Evolutionary conservation across 805 yeast species (phyloP).

Genomic region (Cyberlindnera saturnus): DNA sequence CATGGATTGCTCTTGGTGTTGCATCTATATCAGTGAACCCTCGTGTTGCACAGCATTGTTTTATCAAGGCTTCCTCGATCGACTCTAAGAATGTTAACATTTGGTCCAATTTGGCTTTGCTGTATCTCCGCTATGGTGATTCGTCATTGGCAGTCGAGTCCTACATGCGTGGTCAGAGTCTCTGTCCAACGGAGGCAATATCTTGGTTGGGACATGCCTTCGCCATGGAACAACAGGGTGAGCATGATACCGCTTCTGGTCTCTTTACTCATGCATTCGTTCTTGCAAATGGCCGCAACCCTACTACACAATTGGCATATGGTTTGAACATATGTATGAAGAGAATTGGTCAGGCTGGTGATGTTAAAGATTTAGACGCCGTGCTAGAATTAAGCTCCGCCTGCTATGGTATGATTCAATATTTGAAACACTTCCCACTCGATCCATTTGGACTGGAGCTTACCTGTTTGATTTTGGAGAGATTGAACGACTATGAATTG

Average conservation of each 20-base stretch:
- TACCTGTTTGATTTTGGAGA: slow-evolving; percentile 55
- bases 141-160: slow-evolving; percentile 66
- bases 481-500: slow-evolving; percentile 53
- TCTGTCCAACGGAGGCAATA: slow-evolving; percentile 67
- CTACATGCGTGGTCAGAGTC: slow-evolving; percentile 66
- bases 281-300: slow-evolving; percentile 67
- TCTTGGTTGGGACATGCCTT: slow-evolving; percentile 90
- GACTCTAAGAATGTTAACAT: slow-evolving; percentile 60
- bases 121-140: slow-evolving; percentile 68
- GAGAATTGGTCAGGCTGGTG: slow-evolving; percentile 36
- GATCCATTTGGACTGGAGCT: slow-evolving; percentile 53
- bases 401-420: slow-evolving; percentile 58
- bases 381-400: slow-evolving; percentile 64
- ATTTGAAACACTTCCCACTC: slow-evolving; percentile 53
- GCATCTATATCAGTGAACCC: slow-evolving; percentile 61
- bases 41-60: slow-evolving; percentile 85
- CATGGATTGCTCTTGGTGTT: slow-evolving; percentile 82
- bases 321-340: slow-evolving; percentile 52
- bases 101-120: slow-evolving; percentile 80
- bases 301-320: slow-evolving; percentile 65
- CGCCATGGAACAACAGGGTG: slow-evolving; percentile 44
- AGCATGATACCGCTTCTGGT: slow-evolving; percentile 42
- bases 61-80: slow-evolving; percentile 70
- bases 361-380: slow-evolving; percentile 49
- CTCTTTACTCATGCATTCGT: slow-evolving; percentile 74